Evolutionary conservation across 192 early-diverging fungal species (phyloP), one percentile per base, ranked within the genome.

Genomic region (Coemansia sp.): DNA sequence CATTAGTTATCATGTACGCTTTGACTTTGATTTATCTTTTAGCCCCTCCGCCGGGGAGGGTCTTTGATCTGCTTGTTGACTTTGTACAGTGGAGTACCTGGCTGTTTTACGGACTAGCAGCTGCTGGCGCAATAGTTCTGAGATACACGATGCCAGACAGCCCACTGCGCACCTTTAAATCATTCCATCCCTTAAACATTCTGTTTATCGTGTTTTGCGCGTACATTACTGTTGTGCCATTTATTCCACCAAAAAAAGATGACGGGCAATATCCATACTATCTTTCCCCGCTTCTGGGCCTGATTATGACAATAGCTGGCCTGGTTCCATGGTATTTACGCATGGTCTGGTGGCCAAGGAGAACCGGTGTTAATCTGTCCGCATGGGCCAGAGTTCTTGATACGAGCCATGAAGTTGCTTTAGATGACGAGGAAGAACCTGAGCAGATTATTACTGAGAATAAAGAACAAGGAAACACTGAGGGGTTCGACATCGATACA

Each of bases 11-110:
- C 19, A 73, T 69, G 38, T 83, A 75, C 43, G 74, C 50, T 4
- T 49, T 85, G 40, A 70, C 79, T 4, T 45, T 84, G 64, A 42
- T 85, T 3, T 78, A 82, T 44, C 56, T 83, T 45, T 51, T 85
- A 18, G 82, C 81, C 3, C 83, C 80, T 43, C 85, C 83, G 19
- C 75, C 83, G 0, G 80, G 78, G n/a, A 67, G 79, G 43, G 83
- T 80, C n/a, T 87, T 85, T 57, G 82, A 84, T 46, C 81, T 87
- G 27, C 56, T 87, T 10, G 70, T 86, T 39, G 74, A 85, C 61
- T 66, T 86, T 50, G 66, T 71, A n/a, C 69, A 78, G 39, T 87
- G 85, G 69, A 82, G 83, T 13, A 82, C 80, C 13, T 84, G 79
- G 75, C 71, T 83, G 60, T 83, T 87, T 61, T 85, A 86, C 57